Conservation (phyloP, 1,139 yeast genomes). For the Hyphopichia burtonii region DNA sequence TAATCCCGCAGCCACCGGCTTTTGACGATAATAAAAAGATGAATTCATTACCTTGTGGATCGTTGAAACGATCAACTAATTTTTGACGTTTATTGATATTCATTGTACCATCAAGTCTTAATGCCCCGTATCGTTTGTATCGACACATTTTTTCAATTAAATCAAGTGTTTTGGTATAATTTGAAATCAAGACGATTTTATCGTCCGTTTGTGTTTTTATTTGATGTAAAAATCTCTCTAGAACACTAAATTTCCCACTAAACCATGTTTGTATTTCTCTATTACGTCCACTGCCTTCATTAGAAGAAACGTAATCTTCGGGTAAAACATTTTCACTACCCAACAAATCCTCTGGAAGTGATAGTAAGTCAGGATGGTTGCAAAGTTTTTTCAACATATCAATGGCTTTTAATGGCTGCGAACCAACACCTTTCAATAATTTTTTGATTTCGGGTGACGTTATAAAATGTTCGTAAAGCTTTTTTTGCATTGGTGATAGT, state of each 20-base stretch:
- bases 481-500: conserved; percentile 73
- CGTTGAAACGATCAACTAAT: conserved; percentile 85
- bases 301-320: conserved; percentile 58
- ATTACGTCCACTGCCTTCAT: conserved; percentile 34
- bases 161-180: conserved; percentile 92
- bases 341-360: conserved; percentile 72
- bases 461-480: conserved; percentile 70
- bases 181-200: conserved; percentile 90
- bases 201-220: conserved; percentile 83
- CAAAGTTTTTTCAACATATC: conserved; percentile 86
- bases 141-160: conserved; percentile 86
- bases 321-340: conserved; percentile 71
- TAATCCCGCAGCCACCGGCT: conserved; percentile 99
- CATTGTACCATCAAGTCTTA: conserved; percentile 92
- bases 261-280: conserved; percentile 61
- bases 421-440: conserved; percentile 66
- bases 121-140: conserved; percentile 66
- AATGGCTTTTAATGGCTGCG: conserved; percentile 89
- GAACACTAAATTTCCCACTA: conserved; percentile 63
- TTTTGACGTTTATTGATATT: conserved; percentile 89
- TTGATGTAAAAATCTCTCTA: conserved; percentile 71
- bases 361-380: conserved; percentile 85
- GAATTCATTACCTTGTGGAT: conserved; percentile 87
- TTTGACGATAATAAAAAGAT: conserved; percentile 87
- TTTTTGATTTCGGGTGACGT: conserved; percentile 78